Percentiles rank a stretch among this genome's conserved stretches.
These are phyloP conservation scores for Calocybe cyanea DNA, from an alignment of 768 basidiomycete genomes.

Conservation along the genomic window DNA sequence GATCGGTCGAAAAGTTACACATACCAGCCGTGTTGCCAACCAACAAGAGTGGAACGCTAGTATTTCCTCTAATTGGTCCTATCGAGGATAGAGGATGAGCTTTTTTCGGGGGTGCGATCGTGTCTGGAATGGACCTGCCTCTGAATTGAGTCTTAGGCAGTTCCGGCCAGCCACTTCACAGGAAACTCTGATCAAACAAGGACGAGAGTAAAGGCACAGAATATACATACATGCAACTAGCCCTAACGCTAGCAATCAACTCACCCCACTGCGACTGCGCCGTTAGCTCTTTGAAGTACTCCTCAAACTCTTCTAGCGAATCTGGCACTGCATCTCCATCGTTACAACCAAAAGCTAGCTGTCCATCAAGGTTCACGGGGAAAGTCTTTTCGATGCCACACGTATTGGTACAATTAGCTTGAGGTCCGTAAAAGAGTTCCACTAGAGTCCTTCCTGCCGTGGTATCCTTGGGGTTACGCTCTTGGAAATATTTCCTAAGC, in stretches of 20 bases:
- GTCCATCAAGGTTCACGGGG: not conserved
- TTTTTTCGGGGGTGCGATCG: too few species aligned
- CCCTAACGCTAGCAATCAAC: constrained; percentile 24
- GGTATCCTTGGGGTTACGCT: constrained; percentile 19
- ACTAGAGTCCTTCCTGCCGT: not conserved
- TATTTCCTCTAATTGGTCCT: constrained; percentile 27
- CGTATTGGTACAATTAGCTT: too few species aligned
- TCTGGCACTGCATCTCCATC: constrained; percentile 30
- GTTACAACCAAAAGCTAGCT: constrained; percentile 27
- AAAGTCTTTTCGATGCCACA: not conserved
- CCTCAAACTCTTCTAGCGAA: constrained; percentile 22
- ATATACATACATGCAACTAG: constrained; percentile 27
- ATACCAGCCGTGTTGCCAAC: constrained; percentile 22
- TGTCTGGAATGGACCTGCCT: constrained; percentile 15
- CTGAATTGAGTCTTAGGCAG: constrained; percentile 19
- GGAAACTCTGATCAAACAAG: not conserved
- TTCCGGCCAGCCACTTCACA: constrained; percentile 23
- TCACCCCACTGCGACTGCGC: constrained; percentile 27
- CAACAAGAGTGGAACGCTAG: constrained; percentile 27
- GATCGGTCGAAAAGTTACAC: not conserved
- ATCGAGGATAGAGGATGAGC: not conserved
- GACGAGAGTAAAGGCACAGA: not conserved
- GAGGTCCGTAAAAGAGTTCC: not conserved
- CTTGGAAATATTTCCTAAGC: constrained; percentile 28
- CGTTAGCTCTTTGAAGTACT: constrained; percentile 22